phyloP scores from a whole-genome alignment of 2,329 filamentous ascomycete species.

The Golovinomyces cichoracearum region DNA sequence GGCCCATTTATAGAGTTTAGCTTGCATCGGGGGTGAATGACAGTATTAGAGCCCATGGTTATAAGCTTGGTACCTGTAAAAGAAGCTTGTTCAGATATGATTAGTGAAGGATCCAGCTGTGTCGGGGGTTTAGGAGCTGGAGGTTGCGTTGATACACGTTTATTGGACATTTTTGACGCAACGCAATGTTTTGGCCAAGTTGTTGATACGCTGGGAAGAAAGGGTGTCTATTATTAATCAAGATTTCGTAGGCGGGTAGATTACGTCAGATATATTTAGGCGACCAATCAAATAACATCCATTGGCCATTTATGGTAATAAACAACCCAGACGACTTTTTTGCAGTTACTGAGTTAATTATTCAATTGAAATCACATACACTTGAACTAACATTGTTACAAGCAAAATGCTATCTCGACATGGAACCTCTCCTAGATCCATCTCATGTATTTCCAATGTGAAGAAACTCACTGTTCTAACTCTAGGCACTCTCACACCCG shows the following conservation, averaged over 20 bases:
- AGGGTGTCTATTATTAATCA: no score
- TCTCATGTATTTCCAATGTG: neutral
- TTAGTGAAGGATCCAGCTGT: constrained; percentile 31
- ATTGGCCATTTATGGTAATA: no score
- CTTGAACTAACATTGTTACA: neutral
- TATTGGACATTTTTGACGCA: constrained; percentile 14
- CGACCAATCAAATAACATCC: neutral
- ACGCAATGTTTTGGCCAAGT: no score
- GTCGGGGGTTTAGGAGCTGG: constrained; percentile 32
- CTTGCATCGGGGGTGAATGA: constrained; percentile 66
- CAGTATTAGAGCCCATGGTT: constrained; percentile 46
- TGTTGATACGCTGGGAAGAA: no score
- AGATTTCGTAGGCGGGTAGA: no score
- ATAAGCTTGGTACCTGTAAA: constrained; percentile 52
- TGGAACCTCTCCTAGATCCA: neutral
- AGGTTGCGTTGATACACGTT: constrained; percentile 23
- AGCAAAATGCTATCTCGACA: neutral
- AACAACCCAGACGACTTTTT: no score
- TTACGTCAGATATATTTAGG: neutral
- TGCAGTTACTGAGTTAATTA: no score
- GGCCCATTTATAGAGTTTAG: constrained; percentile 56
- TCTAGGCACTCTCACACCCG: constrained; percentile 17
- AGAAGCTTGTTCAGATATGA: constrained; percentile 35
- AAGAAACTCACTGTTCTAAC: constrained; percentile 9
- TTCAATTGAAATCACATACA: no score